Base-by-base conservation (phyloP, 2,329 filamentous ascomycete species). In the Fusarium globosum region DNA sequence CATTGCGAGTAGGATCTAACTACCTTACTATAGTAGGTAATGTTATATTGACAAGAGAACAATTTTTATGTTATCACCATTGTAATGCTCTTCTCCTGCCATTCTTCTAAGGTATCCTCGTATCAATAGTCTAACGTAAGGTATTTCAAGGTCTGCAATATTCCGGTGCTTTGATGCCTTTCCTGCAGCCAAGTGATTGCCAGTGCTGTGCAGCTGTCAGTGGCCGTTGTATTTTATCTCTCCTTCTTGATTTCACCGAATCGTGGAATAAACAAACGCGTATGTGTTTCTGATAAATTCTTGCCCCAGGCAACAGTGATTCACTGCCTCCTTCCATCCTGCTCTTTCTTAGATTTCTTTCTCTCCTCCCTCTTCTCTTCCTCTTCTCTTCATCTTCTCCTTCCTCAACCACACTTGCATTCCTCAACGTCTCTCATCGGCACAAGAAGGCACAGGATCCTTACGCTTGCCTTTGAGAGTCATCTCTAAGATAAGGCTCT, bases 121-220 rank as follows among this genome's bases (percentile, higher is more conserved):
- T 33, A 18, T 23, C n/a, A 4, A 7, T 20, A 30, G n/a, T 33
- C 16, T 41, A 33, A 14, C 33, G 33, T 41, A 33, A 13, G 11
- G 30, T 13, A 18, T 30, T n/a, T 30, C 20, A 43, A 18, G 33
- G 33, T 45, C 28, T 63, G 26, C 30, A 28, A 18, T 41, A 38
- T 43, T 38, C n/a, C 28, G 30, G 21, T 28, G 23, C n/a, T 16
- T 28, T 26, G 7, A 26, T 48, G 48, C 33, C 33, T 35, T 28
- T 23, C n/a, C 23, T 53, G 26, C 20, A 36, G 43, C 20, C 2
- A 48, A 57, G 42, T 55, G 35, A 52, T 64, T 49, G 55, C 38
- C 71, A 65, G 62, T 71, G 71, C 42, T 57, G 20, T 26, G 30
- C 30, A 74, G 23, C 67, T 70, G 62, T 48, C 53, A 67, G 49